Conservation (phyloP, 192 early-diverging fungal species). For the Backusella circina region DNA sequence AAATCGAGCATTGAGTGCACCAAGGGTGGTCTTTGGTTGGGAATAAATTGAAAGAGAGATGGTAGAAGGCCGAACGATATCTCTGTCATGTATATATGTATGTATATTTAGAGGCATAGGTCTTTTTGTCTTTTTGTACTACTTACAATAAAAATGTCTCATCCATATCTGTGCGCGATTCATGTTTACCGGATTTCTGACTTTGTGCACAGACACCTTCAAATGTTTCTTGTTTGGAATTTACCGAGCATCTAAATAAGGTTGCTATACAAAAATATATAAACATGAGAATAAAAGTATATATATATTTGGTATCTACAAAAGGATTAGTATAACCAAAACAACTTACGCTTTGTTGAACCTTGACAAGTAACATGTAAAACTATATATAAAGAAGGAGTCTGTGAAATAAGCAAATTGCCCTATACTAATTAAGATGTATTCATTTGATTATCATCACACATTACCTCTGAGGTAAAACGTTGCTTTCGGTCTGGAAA, state of each 20-base stretch:
- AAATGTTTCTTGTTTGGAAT: slow-evolving; percentile 1
- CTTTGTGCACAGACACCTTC: background rate
- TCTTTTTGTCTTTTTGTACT: background rate
- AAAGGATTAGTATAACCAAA: background rate
- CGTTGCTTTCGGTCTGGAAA: slow-evolving; percentile 7
- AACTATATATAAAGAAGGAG: background rate
- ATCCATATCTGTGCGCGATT: slow-evolving; percentile 15
- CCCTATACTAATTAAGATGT: background rate
- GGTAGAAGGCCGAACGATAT: slow-evolving; percentile 17
- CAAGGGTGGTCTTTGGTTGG: slow-evolving; percentile 6
- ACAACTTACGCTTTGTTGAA: slow-evolving; percentile 8
- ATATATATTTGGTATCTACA: background rate
- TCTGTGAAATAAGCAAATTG: background rate
- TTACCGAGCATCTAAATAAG: slow-evolving; percentile 1
- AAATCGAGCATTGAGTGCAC: background rate
- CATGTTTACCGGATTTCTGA: slow-evolving; percentile 20
- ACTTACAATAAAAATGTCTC: slow-evolving; percentile 27
- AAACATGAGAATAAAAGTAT: background rate
- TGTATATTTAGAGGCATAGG: background rate
- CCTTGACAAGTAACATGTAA: slow-evolving; percentile 2
- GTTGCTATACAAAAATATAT: background rate
- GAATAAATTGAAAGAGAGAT: slow-evolving; percentile 11
- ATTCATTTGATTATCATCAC: background rate
- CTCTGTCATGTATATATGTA: slow-evolving; percentile 13
- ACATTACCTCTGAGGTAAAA: slow-evolving; percentile 25